Base-by-base conservation (phyloP, 306 rosid genomes). In the Fagus crenata region DNA sequence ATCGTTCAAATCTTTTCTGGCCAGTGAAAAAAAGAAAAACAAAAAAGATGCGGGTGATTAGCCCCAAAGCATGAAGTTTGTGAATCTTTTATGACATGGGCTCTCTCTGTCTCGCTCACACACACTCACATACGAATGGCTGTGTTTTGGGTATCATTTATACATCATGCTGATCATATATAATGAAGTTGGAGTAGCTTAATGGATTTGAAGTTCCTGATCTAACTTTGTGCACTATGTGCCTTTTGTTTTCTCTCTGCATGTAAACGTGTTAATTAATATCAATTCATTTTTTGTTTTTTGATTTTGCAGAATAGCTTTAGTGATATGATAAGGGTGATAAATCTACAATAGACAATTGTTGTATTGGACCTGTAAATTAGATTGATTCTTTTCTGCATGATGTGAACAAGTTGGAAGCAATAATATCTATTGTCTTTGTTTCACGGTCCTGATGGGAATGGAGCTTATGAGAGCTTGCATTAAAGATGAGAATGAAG, bases 401-500 rank as follows among this genome's bases (percentile, higher is more conserved):
- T 65, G 15, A 46, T 81, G 82, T 68, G 89, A 74, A 43, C 82
- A 54, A 51, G 70, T 69, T 40, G 60, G 78, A 65, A 75, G 42
- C 72, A 72, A 49, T 77, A 14, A 53, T 71, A 33, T 65, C 49
- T 61, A 8, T 74, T 82, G 60, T 74, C 40, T 36, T 75, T 76
- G 78, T 71, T 73, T 59, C 80, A 69, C 65, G 69, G 77, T 84
- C 80, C 76, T 72, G 75, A 92, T 96, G 99, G 99, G 96, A 84
- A 92, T 98, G 9, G 96, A 96, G 78, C 93, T 92, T 75, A 82
- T 96, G 89, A 82, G 93, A 79, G 84, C 90, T 68, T 85, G 93
- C 72, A 81, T 92, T 67, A 88, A 91, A 84, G 99, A 96, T 74
- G 99, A 96, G 81, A 92, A 83, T 5, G 99, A 96, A 9, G 99